phyloP scores from a whole-genome alignment of 2,329 filamentous ascomycete species.

The Fusarium zealandicum region DNA sequence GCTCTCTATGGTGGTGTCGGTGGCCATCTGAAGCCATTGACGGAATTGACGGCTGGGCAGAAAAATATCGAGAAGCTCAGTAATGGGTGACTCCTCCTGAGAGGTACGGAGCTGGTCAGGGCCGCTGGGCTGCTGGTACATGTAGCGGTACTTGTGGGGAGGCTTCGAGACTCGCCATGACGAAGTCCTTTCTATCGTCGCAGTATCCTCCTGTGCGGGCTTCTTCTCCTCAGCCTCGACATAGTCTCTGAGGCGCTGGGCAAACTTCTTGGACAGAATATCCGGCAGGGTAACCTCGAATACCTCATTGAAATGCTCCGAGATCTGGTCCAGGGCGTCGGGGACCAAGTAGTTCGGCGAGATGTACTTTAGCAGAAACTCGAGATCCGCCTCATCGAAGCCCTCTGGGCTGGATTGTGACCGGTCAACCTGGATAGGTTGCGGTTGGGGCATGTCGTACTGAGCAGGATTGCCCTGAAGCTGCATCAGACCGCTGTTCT shows the following conservation, averaged over 20 bases:
- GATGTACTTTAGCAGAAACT: conserved; percentile 90
- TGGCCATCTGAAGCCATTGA: conserved; percentile 87
- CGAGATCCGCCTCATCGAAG: conserved; percentile 80
- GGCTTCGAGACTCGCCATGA: conserved; percentile 81
- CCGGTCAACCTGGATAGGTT: conserved; percentile 58
- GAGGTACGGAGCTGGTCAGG: conserved; percentile 46
- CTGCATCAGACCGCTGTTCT: conserved; percentile 91
- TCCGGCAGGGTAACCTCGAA: conserved; percentile 83
- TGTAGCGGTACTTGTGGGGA: conserved; percentile 93
- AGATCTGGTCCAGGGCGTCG: conserved; percentile 84
- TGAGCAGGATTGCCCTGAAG: conserved; percentile 89
- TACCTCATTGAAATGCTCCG: conserved; percentile 79
- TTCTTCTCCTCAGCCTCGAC: conserved; percentile 70
- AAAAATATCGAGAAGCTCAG: conserved; percentile 81
- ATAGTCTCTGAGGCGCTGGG: conserved; percentile 72
- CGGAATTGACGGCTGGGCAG: conserved; percentile 86
- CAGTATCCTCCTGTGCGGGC: conserved; percentile 54
- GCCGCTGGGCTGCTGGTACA: conserved; percentile 73
- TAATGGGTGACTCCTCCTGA: conserved; percentile 65
- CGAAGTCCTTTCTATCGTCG: conserved; percentile 64
- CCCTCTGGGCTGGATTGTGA: conserved; percentile 58
- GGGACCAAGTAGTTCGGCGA: conserved; percentile 90
- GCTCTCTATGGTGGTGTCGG: conserved; percentile 74
- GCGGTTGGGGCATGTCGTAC: conserved; percentile 79
- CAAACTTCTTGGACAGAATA: conserved; percentile 81